A percentile compares a stretch with the other conserved stretches of the same genome.
Conservation (phyloP, 371 early-diverging fungal species). For the Lichtheimia ramosa region DNA sequence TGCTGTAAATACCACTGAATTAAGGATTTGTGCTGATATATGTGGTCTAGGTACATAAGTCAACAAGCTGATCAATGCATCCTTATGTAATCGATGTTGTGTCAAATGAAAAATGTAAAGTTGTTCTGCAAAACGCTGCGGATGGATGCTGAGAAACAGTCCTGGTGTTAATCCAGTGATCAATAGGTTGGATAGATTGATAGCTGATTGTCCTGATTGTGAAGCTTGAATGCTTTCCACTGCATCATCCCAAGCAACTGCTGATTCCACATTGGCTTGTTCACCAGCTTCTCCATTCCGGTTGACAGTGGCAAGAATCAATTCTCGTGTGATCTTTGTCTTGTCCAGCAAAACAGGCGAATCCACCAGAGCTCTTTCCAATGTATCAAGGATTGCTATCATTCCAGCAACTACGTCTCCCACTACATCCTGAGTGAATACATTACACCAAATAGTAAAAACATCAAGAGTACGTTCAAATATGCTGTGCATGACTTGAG, state of each 20-base stretch:
- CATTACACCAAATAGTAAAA: constrained; percentile 27
- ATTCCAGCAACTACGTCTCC: constrained; percentile 46
- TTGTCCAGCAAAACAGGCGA: constrained; percentile 3
- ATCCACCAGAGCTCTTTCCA: background rate
- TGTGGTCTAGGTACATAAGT: constrained; percentile 44
- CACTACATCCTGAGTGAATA: constrained; percentile 32
- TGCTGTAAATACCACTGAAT: constrained; percentile 55
- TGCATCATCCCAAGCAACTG: constrained; percentile 1
- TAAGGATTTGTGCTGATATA: constrained; percentile 34
- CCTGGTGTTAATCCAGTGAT: constrained; percentile 64
- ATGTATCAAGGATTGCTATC: constrained; percentile 30
- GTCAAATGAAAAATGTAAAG: constrained; percentile 66
- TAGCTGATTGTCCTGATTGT: background rate
- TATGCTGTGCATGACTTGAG: background rate
- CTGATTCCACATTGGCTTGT: constrained; percentile 6
- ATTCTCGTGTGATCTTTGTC: constrained; percentile 16
- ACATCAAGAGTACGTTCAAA: constrained; percentile 23
- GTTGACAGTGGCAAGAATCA: constrained; percentile 30
- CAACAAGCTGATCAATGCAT: constrained; percentile 30
- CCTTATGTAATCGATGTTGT: constrained; percentile 25
- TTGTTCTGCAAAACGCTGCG: constrained; percentile 70
- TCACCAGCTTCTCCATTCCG: constrained; percentile 26
- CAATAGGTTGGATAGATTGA: constrained; percentile 53
- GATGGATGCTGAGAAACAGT: constrained; percentile 62
- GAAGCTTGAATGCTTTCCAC: background rate